Conservation (phyloP, 148 eudicot genomes). For the Arctostaphylos glauca region DNA sequence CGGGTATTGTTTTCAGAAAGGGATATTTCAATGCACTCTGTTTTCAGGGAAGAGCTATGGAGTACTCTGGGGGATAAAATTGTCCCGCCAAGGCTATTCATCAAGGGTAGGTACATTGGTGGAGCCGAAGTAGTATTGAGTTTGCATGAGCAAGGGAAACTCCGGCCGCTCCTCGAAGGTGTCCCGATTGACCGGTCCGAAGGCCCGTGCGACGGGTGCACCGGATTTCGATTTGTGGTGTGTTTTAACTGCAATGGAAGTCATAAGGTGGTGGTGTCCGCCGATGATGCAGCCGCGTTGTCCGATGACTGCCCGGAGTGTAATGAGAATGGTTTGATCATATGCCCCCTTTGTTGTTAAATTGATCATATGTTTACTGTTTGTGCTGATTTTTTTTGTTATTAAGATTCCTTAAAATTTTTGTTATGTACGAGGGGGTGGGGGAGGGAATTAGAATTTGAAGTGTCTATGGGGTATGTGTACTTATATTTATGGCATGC, state of each 20-base stretch:
- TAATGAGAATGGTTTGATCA: slow-evolving; percentile 88
- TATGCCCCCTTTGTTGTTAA: slow-evolving; percentile 68
- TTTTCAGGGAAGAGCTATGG: slow-evolving; percentile 79
- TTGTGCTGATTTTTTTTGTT: neutral
- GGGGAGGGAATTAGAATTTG: no score
- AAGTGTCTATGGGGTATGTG: no score
- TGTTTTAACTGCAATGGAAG: slow-evolving; percentile 76
- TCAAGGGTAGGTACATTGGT: slow-evolving; percentile 76
- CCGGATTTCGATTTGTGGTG: slow-evolving; percentile 62
- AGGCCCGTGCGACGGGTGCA: slow-evolving; percentile 62
- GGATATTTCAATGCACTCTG: slow-evolving; percentile 72
- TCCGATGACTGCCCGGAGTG: slow-evolving; percentile 56
- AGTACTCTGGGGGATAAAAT: slow-evolving; percentile 42
- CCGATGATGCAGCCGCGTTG: slow-evolving; percentile 8
- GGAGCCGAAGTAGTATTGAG: slow-evolving; percentile 68
- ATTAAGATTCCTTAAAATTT: neutral
- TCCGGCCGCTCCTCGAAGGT: slow-evolving; percentile 51
- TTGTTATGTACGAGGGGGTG: no score
- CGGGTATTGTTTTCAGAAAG: slow-evolving; percentile 56
- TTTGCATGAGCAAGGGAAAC: slow-evolving; percentile 67
- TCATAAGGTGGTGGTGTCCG: slow-evolving; percentile 36
- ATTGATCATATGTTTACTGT: neutral
- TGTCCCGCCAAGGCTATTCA: slow-evolving; percentile 73
- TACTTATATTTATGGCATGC: no score
- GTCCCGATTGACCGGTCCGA: slow-evolving; percentile 44